phyloP scores from a whole-genome alignment of 164 flowering plant species.

The Vitis cinerea region DNA sequence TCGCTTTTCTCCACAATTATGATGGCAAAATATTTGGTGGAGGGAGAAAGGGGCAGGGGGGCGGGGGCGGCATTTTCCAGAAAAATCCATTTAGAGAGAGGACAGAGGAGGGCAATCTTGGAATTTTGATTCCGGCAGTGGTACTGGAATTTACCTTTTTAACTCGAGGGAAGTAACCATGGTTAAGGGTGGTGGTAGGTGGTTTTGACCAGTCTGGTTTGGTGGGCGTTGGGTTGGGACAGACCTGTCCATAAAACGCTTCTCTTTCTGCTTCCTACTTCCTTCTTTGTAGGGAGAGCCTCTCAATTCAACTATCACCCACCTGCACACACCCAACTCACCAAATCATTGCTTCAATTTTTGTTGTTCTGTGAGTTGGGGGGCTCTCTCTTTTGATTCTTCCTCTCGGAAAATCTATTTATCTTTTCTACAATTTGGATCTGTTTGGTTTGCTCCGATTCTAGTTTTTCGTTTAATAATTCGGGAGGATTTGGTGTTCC shows the following conservation, averaged over 20 bases:
- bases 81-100: no score
- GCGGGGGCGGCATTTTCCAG: no score
- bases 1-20: no score
- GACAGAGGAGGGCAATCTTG: no score
- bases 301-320: background rate
- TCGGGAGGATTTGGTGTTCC: background rate
- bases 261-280: background rate
- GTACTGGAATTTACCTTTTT: no score
- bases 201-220: slow-evolving; percentile 62
- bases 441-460: background rate
- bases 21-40: no score
- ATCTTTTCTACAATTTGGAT: no score
- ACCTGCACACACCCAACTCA: no score
- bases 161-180: slow-evolving; percentile 30
- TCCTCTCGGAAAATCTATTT: background rate
- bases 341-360: no score
- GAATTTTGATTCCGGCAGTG: no score
- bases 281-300: slow-evolving; percentile 6
- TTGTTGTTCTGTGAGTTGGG: no score
- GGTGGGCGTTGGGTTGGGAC: slow-evolving; percentile 54
- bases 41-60: no score
- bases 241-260: background rate
- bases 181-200: slow-evolving; percentile 59
- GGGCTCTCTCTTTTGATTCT: background rate
- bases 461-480: background rate